Base-by-base conservation (phyloP, 176 grass and related monocot genomes). In the Leersia perrieri region DNA sequence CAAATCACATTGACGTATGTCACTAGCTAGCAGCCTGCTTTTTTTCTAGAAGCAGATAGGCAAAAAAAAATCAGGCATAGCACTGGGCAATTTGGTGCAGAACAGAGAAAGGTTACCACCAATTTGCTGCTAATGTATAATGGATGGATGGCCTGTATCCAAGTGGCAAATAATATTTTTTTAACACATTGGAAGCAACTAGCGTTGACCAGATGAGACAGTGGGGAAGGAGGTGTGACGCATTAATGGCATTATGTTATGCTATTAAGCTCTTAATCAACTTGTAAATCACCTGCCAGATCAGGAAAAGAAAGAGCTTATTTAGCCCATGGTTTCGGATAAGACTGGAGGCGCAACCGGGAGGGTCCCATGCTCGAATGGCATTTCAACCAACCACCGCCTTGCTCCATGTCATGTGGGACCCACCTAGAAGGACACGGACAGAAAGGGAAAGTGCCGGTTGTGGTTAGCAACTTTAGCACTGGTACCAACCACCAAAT, bases 381-480 rank as follows among this genome's bases (percentile, higher is more conserved):
- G 63, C 72, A 31, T 18, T n/a, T 29, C 65, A 35, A 62, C 66
- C n/a, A 72, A 38, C 74, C 38, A 4, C 55, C 2, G 58, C 41
- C 15, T 11, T 13, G 3, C 31, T 51, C 40, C 47, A 84, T 66
- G 84, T 66, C 84, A 86, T 33, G 76, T 4, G 22, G 76, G 41
- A 14, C 41, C 83, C 68, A 60, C n/a, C n/a, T n/a, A n/a, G n/a
- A n/a, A 66, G 4, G 68, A 73, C 60, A 41, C 41, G 32, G 67
- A 65, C 67, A 40, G 76, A 86, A 79, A 79, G 67, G 76, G 84
- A 13, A 74, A 66, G 75, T 45, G 75, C 20, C 49, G 47, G 39
- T n/a, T n/a, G 45, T 51, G 5, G 16, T n/a, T n/a, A n/a, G n/a
- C n/a, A n/a, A n/a, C n/a, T n/a, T n/a, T 5, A 49, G 35, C 13